Evolutionary conservation across 2,329 filamentous ascomycete genomes (phyloP), one percentile per base, ranked within the genome.

Genomic region (Alternaria postmessia): DNA sequence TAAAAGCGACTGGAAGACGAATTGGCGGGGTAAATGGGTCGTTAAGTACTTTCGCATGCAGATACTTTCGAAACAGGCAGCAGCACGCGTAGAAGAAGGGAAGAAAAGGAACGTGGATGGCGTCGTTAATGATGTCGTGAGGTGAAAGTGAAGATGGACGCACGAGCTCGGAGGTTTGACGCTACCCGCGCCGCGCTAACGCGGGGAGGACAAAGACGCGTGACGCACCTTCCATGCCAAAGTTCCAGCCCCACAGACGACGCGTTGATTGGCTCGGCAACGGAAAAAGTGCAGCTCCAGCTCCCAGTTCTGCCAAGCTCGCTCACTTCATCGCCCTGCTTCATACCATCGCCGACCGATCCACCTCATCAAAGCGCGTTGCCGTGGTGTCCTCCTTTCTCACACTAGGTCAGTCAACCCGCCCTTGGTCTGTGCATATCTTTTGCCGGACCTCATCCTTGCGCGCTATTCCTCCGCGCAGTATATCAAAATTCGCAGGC

Each of bases 311-410:
- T 55, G 65, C 59, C 62, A 61, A 58, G 57, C 63, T 62, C 57
- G 56, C 54, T 67, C 67, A 66, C 70, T 66, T 68, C 70, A 67
- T 66, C 65, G 62, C 65, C 67, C 68, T 68, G 59, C 64, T 51
- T 55, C 63, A 65, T 60, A 56, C 52, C 62, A 60, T 63, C 64
- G 58, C 67, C 63, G 69, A 62, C 65, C 55, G 63, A 66, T 63
- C 63, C 65, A 67, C 70, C 58, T 65, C 62, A 68, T 67, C 64
- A 61, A 67, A 65, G 61, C 65, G 62, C 69, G 69, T 75, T 74
- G 72, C 72, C 63, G 66, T 71, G 70, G 70, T 67, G 59, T 65
- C 53, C 46, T 55, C 46, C 63, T 62, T 64, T 65, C 62, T 63
- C 44, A 65, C 54, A 63, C 59, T 62, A 63, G 57, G 59, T 70